These are phyloP conservation scores for Metarhizium album DNA, from an alignment of 2,329 filamentous ascomycete species.

Conservation along the genomic window DNA sequence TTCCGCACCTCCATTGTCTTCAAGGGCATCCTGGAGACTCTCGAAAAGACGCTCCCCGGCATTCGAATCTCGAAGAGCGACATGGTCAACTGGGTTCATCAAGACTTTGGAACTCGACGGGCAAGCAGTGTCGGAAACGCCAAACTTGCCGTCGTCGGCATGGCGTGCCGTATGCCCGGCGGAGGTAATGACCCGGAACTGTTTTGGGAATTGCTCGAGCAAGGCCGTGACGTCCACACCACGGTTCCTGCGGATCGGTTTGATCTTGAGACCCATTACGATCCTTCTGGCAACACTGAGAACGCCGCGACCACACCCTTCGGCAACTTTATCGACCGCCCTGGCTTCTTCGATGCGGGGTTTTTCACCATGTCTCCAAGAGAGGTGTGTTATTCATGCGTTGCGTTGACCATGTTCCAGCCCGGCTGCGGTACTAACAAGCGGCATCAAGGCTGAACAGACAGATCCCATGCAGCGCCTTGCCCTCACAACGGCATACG, in stretches of 20 bases:
- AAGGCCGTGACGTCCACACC: not conserved
- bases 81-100: too few species aligned
- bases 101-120: too few species aligned
- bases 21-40: too few species aligned
- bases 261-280: not conserved
- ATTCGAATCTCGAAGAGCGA: too few species aligned
- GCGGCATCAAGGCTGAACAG: conserved; percentile 12
- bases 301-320: not conserved
- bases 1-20: too few species aligned
- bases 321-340: conserved; percentile 42
- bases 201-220: not conserved
- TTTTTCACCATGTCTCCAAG: conserved; percentile 65
- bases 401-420: too few species aligned
- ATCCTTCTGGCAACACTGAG: not conserved
- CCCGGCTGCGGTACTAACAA: too few species aligned
- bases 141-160: conserved; percentile 3
- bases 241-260: not conserved
- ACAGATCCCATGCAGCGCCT: conserved; percentile 38
- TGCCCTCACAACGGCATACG: not conserved
- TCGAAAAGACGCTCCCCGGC: too few species aligned
- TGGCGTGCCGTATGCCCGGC: not conserved
- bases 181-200: not conserved
- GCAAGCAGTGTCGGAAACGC: not conserved
- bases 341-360: conserved; percentile 52
- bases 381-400: conserved; percentile 33